Percentiles rank a stretch among this genome's conserved stretches.
phyloP scores from a whole-genome alignment of 768 basidiomycete genomes.

The Mycena haematopus region DNA sequence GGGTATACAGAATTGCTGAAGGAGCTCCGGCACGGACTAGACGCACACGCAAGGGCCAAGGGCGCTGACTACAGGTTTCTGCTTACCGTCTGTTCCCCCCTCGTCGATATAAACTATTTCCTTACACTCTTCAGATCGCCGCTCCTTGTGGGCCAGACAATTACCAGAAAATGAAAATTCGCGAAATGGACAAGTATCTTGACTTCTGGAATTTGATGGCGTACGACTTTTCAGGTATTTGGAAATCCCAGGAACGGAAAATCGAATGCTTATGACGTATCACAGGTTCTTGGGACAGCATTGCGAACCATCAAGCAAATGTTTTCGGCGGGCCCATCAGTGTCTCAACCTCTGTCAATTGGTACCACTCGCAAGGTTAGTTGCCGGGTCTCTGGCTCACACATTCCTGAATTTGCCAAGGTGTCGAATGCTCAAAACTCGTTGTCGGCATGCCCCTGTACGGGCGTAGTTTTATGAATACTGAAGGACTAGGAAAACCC shows the following conservation, averaged over 20 bases:
- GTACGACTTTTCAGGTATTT: slow-evolving; percentile 53
- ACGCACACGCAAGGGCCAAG: slow-evolving; percentile 69
- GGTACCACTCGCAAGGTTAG: slow-evolving; percentile 64
- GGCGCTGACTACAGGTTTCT: slow-evolving; percentile 68
- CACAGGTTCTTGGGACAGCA: slow-evolving; percentile 74
- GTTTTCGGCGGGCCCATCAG: slow-evolving; percentile 72
- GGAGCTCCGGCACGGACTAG: slow-evolving; percentile 77
- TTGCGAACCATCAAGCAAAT: slow-evolving; percentile 87
- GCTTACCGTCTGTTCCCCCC: slow-evolving; percentile 65
- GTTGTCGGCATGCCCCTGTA: slow-evolving; percentile 94
- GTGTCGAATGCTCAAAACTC: slow-evolving; percentile 80
- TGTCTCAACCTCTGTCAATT: slow-evolving; percentile 67
- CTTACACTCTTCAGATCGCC: slow-evolving; percentile 64
- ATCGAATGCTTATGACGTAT: background rate
- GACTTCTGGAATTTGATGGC: slow-evolving; percentile 99
- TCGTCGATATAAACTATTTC: background rate
- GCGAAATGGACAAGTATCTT: slow-evolving; percentile 86
- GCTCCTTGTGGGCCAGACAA: slow-evolving; percentile 92
- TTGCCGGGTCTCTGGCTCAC: background rate
- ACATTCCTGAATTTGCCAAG: slow-evolving; percentile 1
- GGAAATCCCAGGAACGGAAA: no score
- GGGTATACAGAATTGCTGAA: slow-evolving; percentile 86
- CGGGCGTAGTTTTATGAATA: slow-evolving; percentile 89
- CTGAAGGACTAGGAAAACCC: slow-evolving; percentile 78
- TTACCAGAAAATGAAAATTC: slow-evolving; percentile 78